Conservation (phyloP, 495 filamentous ascomycete species). For the Hypoxylon cercidicola region DNA sequence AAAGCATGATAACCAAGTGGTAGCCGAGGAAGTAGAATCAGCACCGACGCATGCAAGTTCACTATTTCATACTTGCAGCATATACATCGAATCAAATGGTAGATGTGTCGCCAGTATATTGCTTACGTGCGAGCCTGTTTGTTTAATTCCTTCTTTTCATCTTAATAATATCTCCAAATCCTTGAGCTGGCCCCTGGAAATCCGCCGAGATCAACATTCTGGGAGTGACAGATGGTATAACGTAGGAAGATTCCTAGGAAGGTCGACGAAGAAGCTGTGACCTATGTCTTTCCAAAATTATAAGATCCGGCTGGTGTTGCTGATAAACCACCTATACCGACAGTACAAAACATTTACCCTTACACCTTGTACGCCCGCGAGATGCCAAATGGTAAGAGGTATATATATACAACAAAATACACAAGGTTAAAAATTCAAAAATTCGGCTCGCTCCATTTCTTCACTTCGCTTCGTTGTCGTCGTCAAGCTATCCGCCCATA, state of each 20-base stretch:
- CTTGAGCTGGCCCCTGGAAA: too few relatives aligned
- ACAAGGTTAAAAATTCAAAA: not conserved
- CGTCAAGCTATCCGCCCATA: not conserved
- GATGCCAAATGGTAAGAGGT: conserved; percentile 35
- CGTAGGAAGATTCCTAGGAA: not conserved
- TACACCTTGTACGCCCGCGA: conserved; percentile 24
- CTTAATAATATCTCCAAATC: too few relatives aligned
- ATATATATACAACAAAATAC: conserved; percentile 24
- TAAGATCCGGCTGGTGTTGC: conserved; percentile 2
- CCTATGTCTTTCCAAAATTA: conserved; percentile 1
- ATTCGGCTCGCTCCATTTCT: not conserved
- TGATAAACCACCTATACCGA: not conserved
- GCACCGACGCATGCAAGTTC: too few relatives aligned
- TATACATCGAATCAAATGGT: too few relatives aligned
- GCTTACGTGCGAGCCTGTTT: too few relatives aligned
- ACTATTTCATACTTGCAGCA: too few relatives aligned
- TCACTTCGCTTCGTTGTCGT: not conserved
- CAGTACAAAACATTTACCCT: conserved; percentile 3
- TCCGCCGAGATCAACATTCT: not conserved
- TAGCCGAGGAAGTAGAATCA: too few relatives aligned
- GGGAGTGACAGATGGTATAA: not conserved
- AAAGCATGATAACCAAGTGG: not conserved
- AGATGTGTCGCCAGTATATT: too few relatives aligned
- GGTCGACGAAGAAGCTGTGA: conserved; percentile 2
- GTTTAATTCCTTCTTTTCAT: too few relatives aligned